Conservation (phyloP, 257 asterid species). For the Voacanga thouarsii region DNA sequence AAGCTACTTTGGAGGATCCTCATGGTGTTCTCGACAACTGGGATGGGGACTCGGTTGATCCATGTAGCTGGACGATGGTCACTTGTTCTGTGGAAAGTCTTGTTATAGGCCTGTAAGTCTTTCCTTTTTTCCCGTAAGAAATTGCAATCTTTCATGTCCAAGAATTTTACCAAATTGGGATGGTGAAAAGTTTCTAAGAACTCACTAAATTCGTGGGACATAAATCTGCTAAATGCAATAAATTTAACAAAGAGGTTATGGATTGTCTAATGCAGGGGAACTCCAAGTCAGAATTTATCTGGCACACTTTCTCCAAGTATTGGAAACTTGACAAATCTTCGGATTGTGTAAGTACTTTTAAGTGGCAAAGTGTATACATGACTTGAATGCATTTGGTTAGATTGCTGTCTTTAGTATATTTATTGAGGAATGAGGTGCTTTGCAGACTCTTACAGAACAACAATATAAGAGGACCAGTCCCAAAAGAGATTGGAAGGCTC, state of each 20-base stretch:
- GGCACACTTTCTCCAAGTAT: slow-evolving; percentile 86
- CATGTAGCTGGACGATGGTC: slow-evolving; percentile 99
- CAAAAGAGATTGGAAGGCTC: slow-evolving; percentile 70
- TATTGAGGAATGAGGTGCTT: slow-evolving; percentile 18
- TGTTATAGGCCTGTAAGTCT: slow-evolving; percentile 87
- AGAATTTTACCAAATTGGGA: neutral
- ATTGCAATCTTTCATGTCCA: neutral
- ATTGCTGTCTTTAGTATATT: slow-evolving; percentile 13
- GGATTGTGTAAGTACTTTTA: slow-evolving; percentile 60
- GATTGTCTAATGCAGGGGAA: slow-evolving; percentile 70
- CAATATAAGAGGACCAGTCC: slow-evolving; percentile 74
- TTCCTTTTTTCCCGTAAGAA: slow-evolving; percentile 4
- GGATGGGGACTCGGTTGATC: slow-evolving; percentile 97
- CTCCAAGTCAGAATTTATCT: slow-evolving; percentile 90
- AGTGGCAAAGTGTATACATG: neutral
- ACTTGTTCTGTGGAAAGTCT: slow-evolving; percentile 81
- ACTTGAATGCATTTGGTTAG: neutral
- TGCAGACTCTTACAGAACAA: slow-evolving; percentile 86
- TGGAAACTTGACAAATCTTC: slow-evolving; percentile 87
- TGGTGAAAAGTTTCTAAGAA: neutral
- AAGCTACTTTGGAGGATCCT: slow-evolving; percentile 74
- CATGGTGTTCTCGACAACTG: slow-evolving; percentile 93
- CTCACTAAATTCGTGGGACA: neutral
- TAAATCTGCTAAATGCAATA: neutral
- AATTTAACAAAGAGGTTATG: slow-evolving; percentile 28